These are phyloP conservation scores for Cryphonectria naterciae DNA, from an alignment of 2,329 filamentous ascomycete genomes.

Conservation along the genomic window DNA sequence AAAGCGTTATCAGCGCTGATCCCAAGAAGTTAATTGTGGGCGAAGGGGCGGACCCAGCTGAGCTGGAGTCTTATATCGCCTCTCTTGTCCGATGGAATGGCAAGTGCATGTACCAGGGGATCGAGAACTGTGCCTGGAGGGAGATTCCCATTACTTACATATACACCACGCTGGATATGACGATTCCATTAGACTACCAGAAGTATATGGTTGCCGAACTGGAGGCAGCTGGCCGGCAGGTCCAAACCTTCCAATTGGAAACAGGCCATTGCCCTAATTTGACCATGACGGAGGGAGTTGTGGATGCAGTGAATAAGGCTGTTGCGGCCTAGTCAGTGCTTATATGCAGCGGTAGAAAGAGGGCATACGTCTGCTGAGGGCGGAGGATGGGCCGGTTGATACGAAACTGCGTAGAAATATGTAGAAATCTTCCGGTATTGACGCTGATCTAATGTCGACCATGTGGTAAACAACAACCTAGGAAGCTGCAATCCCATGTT, in stretches of 20 bases:
- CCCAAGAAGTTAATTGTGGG: constrained; percentile 9
- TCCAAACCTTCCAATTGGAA: constrained; percentile 21
- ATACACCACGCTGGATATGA: constrained; percentile 13
- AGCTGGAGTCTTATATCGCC: background rate
- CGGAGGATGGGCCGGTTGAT: no score
- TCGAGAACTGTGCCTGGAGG: constrained; percentile 10
- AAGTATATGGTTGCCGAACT: constrained; percentile 20
- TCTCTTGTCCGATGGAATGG: constrained; percentile 12
- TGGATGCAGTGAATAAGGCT: constrained; percentile 14
- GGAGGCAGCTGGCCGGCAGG: constrained; percentile 10
- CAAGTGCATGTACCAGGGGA: constrained; percentile 4
- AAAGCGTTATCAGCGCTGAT: constrained; percentile 6
- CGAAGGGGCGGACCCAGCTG: background rate
- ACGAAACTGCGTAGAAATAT: no score
- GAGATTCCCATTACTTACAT: constrained; percentile 21
- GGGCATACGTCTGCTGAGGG: no score
- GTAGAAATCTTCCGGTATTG: no score
- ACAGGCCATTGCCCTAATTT: constrained; percentile 25
- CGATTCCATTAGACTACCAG: constrained; percentile 22
- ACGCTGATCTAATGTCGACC: no score
- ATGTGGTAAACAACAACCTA: no score
- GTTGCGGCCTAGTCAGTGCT: no score
- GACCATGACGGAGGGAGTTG: constrained; percentile 20
- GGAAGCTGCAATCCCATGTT: no score
- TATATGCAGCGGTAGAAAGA: no score